Base-by-base conservation (phyloP, 2,329 filamentous ascomycete species). In the Fonsecaea monophora region DNA sequence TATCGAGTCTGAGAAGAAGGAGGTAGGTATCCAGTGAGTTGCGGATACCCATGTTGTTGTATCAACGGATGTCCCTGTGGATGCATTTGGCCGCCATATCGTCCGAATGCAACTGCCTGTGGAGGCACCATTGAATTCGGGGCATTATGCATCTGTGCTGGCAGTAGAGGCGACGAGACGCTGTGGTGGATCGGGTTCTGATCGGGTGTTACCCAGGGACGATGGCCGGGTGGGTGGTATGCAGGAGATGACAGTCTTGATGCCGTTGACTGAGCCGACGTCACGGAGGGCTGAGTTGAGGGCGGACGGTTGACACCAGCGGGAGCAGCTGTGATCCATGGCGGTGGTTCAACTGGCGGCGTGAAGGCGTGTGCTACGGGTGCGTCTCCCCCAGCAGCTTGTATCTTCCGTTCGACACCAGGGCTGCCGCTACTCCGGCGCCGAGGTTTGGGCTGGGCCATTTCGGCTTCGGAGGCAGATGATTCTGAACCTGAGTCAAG, bases 401-500 rank as follows among this genome's bases (percentile, higher is more conserved):
- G 42, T n/a, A 42, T 55, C n/a, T 62, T 70, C n/a, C 66, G 56
- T 40, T 70, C 68, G 13, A 12, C 42, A 4, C 54, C 18, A 8
- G 60, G 58, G 58, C 65, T 64, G 32, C 60, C 67, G 53, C 67
- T 71, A 42, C 67, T 66, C 30, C 65, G 58, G 15, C 69, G 67
- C 32, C 50, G 57, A 21, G 66, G 64, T 61, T 56, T 67, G 9
- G 61, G 64, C 30, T 67, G 66, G n/a, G 64, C 57, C 25, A 68
- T 59, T 35, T 67, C 71, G 50, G 60, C 42, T 60, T 71, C 64
- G 48, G 70, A 69, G 10, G 45, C 65, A 55, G 71, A 72, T 15
- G 72, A 72, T 21, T 71, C 69, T 15, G 68, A 68, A 15, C 60
- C 63, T 1, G 73, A 73, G 38, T 72, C 65, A 32, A 74, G 69